Percentiles rank a stretch among this genome's conserved stretches.
Evolutionary conservation across 106 monocot species (phyloP).

Genomic region (Apostasia shenzhenica): DNA sequence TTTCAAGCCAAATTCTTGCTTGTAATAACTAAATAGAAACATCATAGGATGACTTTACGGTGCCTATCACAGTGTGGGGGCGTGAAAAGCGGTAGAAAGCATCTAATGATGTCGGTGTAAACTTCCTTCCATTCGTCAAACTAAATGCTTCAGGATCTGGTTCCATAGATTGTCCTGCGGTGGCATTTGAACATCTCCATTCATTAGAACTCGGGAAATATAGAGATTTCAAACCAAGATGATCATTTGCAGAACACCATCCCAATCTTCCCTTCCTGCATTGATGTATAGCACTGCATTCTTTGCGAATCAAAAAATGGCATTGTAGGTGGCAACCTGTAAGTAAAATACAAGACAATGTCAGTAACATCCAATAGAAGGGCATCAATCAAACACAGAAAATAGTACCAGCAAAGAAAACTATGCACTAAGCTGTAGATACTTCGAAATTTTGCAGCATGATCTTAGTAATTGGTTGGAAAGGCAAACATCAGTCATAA

Average conservation of each 20-base stretch:
- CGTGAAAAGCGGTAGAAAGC: slow-evolving; percentile 81
- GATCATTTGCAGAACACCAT: slow-evolving; percentile 11
- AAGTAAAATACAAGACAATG: background rate
- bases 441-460: background rate
- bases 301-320: slow-evolving; percentile 14
- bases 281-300: slow-evolving; percentile 1
- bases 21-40: background rate
- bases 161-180: slow-evolving; percentile 46
- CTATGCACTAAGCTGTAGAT: background rate
- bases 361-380: background rate
- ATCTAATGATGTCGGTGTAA: slow-evolving; percentile 36
- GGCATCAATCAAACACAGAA: background rate
- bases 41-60: slow-evolving; percentile 50
- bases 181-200: slow-evolving; percentile 21
- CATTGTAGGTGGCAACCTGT: slow-evolving; percentile 20
- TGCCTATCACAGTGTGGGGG: slow-evolving; percentile 97
- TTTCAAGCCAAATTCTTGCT: background rate
- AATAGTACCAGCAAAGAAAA: background rate
- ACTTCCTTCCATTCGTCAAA: slow-evolving; percentile 13
- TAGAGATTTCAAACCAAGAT: slow-evolving; percentile 5
- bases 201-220: background rate
- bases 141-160: slow-evolving; percentile 45
- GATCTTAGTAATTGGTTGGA: background rate
- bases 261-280: slow-evolving; percentile 5
- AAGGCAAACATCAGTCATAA: background rate